Base-by-base conservation (phyloP, 2,329 filamentous ascomycete species). In the Venturia effusa region DNA sequence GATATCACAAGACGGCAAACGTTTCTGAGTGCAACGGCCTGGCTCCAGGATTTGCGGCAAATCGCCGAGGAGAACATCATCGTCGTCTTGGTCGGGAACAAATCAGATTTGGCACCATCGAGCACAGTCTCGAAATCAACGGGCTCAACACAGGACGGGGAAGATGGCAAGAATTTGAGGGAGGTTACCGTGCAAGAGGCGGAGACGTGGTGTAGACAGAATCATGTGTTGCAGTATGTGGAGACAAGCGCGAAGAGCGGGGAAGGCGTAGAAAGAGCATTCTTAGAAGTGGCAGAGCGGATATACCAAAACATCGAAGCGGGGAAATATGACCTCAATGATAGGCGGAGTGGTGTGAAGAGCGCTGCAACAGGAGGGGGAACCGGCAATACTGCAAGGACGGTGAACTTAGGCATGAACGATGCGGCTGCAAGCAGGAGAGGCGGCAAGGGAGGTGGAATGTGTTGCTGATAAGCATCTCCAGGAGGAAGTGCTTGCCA, bases 251-350 rank as follows among this genome's bases (percentile, higher is more conserved):
- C 94, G 61, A 99, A 97, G 81, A 95, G 88, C 67, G 94, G 94
- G 62, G 91, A 96, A 73, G 91, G 91, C 61, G 94, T 99, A 41
- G 94, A 99, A 75, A 84, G 87, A 69, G 94, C 94, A 1, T 99
- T 99, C 71, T 83, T 96, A 72, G 87, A 94, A 71, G 92, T 97
- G 17, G 92, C 94, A 24, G 92, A 97, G 79, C 83, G 92, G 75
- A 97, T 99, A 79, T 96, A 95, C 73, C 87, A 93, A 74, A 97
- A 97, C 71, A 97, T 99, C 67, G 91, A 97, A 79, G 90, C 90
- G 1, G 94, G 94, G 13, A 90, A 86, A 73, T 97, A 97, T 74
- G 92, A 99, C 76, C 79, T 97, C 69, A 96, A 96, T 73, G 93
- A 97, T 75, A 83, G 93, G 71, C 84, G 92, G 72, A 93, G 89